These are phyloP conservation scores for Coprinopsis marcescibilis DNA, from an alignment of 768 basidiomycete species.

Conservation along the genomic window DNA sequence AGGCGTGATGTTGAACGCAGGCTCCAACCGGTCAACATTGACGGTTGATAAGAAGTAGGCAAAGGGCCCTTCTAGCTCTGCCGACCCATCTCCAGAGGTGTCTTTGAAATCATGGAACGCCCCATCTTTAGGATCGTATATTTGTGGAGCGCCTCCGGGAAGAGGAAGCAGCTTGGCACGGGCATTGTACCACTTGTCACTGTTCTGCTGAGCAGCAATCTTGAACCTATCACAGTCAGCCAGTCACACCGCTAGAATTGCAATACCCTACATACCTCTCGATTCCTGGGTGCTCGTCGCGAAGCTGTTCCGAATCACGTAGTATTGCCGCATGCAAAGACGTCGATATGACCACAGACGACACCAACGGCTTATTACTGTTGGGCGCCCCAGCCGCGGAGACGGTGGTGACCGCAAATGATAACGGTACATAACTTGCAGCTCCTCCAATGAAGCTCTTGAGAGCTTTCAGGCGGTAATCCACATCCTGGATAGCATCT, in stretches of 20 bases:
- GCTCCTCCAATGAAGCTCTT: conserved; percentile 38
- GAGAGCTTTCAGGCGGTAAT: not conserved
- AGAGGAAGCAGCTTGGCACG: conserved; percentile 50
- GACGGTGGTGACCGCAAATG: conserved; percentile 49
- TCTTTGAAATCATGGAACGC: conserved; percentile 38
- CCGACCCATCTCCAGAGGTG: conserved; percentile 25
- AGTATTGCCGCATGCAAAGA: conserved; percentile 83
- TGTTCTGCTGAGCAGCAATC: conserved; percentile 74
- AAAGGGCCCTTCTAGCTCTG: conserved; percentile 67
- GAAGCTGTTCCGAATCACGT: conserved; percentile 71
- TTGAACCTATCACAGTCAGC: conserved; percentile 53
- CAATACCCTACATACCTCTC: conserved; percentile 37
- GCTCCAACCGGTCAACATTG: conserved; percentile 84
- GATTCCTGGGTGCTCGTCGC: conserved; percentile 63
- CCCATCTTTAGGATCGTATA: conserved; percentile 51
- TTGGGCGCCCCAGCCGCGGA: conserved; percentile 24
- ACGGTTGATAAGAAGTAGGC: conserved; percentile 79
- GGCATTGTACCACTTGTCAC: conserved; percentile 63
- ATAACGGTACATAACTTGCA: conserved; percentile 33
- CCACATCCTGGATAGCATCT: not conserved
- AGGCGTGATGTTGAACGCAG: conserved; percentile 73
- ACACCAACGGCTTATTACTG: conserved; percentile 25
- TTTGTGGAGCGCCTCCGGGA: conserved; percentile 37
- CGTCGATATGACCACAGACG: conserved; percentile 85
- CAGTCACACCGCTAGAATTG: conserved; percentile 13